Evolutionary conservation across 163 green algal genomes (phyloP).

Genomic region (Scenedesmus sp.): DNA sequence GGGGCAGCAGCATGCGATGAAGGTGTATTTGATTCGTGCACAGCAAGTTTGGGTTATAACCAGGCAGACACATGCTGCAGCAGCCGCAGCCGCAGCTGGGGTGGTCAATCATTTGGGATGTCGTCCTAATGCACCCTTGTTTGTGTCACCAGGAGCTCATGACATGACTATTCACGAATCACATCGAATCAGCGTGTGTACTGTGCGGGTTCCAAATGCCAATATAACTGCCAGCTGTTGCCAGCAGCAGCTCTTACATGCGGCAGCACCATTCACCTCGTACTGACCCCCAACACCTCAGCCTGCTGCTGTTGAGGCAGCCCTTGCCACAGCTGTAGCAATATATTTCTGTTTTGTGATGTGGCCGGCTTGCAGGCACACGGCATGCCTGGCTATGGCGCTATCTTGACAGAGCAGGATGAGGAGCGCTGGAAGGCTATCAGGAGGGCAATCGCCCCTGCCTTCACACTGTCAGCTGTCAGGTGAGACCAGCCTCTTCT

Average conservation of each 20-base stretch:
- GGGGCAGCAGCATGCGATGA: not conserved
- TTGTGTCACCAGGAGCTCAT: too few relatives aligned
- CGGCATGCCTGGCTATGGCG: slow-evolving; percentile 10
- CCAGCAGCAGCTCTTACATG: too few relatives aligned
- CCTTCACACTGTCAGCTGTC: slow-evolving; percentile 12
- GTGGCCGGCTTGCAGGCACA: slow-evolving; percentile 21
- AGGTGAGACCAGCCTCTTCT: not conserved
- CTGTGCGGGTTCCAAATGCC: too few relatives aligned
- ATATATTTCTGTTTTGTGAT: too few relatives aligned
- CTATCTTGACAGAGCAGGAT: slow-evolving; percentile 50
- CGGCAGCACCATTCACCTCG: not conserved
- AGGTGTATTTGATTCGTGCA: not conserved
- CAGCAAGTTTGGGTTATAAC: too few relatives aligned
- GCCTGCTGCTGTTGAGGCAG: not conserved
- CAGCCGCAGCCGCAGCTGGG: too few relatives aligned
- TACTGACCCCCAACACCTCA: not conserved
- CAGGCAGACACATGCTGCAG: too few relatives aligned
- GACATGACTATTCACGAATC: too few relatives aligned
- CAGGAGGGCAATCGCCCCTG: slow-evolving; percentile 27
- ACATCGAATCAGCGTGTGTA: too few relatives aligned
- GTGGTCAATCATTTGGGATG: too few relatives aligned
- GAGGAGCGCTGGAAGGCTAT: slow-evolving; percentile 46
- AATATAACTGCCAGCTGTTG: too few relatives aligned
- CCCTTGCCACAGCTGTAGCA: not conserved
- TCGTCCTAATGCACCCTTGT: too few relatives aligned